Percentiles rank a stretch among this genome's conserved stretches.
Evolutionary conservation across 1,139 yeast genomes (phyloP).

Genomic region (Candida albicans): DNA sequence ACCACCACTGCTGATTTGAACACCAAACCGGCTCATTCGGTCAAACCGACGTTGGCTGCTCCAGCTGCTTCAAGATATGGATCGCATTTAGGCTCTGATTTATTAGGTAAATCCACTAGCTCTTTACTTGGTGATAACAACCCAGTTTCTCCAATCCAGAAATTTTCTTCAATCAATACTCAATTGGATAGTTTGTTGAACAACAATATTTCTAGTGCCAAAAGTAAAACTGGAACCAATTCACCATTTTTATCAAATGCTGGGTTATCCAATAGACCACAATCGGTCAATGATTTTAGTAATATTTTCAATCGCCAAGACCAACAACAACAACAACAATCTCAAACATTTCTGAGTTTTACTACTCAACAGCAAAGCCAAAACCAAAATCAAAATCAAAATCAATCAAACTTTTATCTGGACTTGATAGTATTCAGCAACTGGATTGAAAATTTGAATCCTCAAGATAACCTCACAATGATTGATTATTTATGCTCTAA

Average conservation of each 20-base stretch:
- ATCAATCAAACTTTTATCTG: slow-evolving; percentile 31
- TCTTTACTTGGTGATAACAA: slow-evolving; percentile 22
- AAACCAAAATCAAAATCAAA: neutral
- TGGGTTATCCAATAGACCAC: slow-evolving; percentile 43
- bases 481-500: slow-evolving; percentile 57
- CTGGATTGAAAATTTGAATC: slow-evolving; percentile 60
- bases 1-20: neutral
- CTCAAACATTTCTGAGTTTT: slow-evolving; percentile 10
- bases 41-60: slow-evolving; percentile 12
- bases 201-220: slow-evolving; percentile 8
- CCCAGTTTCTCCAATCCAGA: slow-evolving; percentile 24
- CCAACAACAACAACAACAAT: slow-evolving; percentile 17
- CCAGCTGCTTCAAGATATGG: slow-evolving; percentile 15
- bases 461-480: slow-evolving; percentile 57
- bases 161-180: slow-evolving; percentile 10
- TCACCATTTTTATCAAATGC: slow-evolving; percentile 17
- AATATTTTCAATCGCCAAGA: slow-evolving; percentile 24
- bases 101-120: slow-evolving; percentile 10
- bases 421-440: slow-evolving; percentile 53
- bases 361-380: slow-evolving; percentile 6
- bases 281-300: slow-evolving; percentile 44
- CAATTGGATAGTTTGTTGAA: slow-evolving; percentile 13
- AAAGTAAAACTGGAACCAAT: slow-evolving; percentile 12
- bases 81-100: slow-evolving; percentile 7
- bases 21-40: neutral